Evolutionary conservation across 2,329 filamentous ascomycete species (phyloP).

Genomic region (Exophiala sideris): DNA sequence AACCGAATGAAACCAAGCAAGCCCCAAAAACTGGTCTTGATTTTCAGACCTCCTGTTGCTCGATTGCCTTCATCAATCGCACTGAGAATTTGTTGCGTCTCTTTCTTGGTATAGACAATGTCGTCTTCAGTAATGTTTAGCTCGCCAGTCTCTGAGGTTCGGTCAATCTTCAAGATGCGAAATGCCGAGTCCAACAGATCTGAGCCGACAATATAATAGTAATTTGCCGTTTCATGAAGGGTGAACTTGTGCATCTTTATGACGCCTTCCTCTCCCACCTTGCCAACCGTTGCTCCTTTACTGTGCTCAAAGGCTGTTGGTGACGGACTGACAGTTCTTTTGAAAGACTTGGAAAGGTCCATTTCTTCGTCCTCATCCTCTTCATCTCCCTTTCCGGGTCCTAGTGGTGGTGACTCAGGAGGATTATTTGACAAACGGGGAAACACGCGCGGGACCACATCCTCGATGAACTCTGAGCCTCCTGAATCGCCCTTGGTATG

Average conservation of each 20-base stretch:
- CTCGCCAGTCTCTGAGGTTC: constrained; percentile 74
- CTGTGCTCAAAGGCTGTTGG: constrained; percentile 38
- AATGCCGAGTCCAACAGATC: constrained; percentile 87
- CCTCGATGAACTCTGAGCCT: constrained; percentile 11
- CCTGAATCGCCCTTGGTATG: constrained; percentile 10
- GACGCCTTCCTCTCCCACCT: constrained; percentile 43
- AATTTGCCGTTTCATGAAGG: constrained; percentile 90
- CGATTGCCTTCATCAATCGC: constrained; percentile 95
- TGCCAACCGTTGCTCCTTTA: constrained; percentile 35
- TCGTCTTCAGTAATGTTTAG: constrained; percentile 89
- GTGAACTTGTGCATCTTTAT: constrained; percentile 89
- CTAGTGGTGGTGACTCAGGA: constrained; percentile 31
- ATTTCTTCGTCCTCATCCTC: constrained; percentile 46
- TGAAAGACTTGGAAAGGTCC: constrained; percentile 43
- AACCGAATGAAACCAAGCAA: constrained; percentile 93
- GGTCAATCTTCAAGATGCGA: constrained; percentile 90
- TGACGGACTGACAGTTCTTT: constrained; percentile 38
- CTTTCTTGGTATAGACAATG: constrained; percentile 84
- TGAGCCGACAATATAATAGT: constrained; percentile 91
- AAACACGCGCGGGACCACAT: constrained; percentile 15
- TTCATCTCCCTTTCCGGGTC: constrained; percentile 33
- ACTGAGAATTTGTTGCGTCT: constrained; percentile 90
- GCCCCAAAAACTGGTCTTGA: constrained; percentile 83
- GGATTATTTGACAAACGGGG: constrained; percentile 32
- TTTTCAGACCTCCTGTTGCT: constrained; percentile 79